A percentile compares a stretch with the other conserved stretches of the same genome.
Conservation (phyloP, 257 asterid genomes). For the Solanum paucissectum region DNA sequence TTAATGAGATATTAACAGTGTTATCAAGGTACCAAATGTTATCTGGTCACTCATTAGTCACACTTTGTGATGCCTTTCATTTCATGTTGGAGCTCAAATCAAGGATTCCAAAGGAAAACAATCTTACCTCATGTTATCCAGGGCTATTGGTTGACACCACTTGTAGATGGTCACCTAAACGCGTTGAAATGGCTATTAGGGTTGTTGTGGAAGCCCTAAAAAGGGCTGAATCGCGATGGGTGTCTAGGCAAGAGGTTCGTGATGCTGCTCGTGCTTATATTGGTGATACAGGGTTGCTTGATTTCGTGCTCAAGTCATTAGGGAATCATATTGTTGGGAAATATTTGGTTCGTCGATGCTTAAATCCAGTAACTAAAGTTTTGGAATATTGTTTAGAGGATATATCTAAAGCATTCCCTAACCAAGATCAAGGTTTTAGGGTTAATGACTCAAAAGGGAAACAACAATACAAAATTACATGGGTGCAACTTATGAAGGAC, state of each 20-base stretch:
- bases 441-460: conserved; percentile 22
- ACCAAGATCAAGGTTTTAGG: conserved; percentile 23
- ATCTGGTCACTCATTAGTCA: conserved; percentile 56
- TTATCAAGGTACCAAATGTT: conserved; percentile 57
- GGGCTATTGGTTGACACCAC: conserved; percentile 54
- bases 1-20: conserved; percentile 36
- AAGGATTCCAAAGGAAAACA: conserved; percentile 45
- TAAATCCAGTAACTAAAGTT: conserved; percentile 88
- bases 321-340: conserved; percentile 94
- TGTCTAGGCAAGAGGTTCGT: conserved; percentile 80
- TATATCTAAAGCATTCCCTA: conserved; percentile 40
- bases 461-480: conserved; percentile 30
- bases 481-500: conserved; percentile 76
- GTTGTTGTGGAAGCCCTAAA: conserved; percentile 87
- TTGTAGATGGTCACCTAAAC: conserved; percentile 93
- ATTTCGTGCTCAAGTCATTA: conserved; percentile 83
- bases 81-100: conserved; percentile 64
- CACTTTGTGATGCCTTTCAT: conserved; percentile 51
- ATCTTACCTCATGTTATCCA: conserved; percentile 21
- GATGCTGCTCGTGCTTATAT: conserved; percentile 81
- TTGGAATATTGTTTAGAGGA: conserved; percentile 84
- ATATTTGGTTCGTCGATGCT: conserved; percentile 68
- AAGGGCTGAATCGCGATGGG: conserved; percentile 67
- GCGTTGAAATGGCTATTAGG: conserved; percentile 86
- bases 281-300: conserved; percentile 89